These are phyloP conservation scores for Pulchroboletus neoregius DNA, from an alignment of 1,284 basidiomycete species.

Conservation along the genomic window DNA sequence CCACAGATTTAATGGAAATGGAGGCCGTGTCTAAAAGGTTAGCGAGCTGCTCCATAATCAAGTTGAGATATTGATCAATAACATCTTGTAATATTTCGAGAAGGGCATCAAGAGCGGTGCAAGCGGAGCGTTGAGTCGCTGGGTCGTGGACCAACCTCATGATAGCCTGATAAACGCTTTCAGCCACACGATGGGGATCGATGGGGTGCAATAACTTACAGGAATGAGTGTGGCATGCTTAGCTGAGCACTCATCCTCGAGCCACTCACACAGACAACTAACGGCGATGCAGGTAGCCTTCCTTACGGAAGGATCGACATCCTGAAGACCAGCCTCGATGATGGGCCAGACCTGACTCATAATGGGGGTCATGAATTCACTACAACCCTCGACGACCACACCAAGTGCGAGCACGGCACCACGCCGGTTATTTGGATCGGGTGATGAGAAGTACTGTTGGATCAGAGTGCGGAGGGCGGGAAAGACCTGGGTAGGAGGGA, in stretches of 20 bases:
- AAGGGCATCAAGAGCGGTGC: slow-evolving; percentile 94
- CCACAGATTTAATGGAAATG: slow-evolving; percentile 86
- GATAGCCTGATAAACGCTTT: slow-evolving; percentile 53
- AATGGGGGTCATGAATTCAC: slow-evolving; percentile 95
- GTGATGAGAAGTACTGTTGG: slow-evolving; percentile 76
- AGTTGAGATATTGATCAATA: slow-evolving; percentile 86
- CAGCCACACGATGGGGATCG: not conserved
- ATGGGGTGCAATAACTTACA: slow-evolving; percentile 41
- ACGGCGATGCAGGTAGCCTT: slow-evolving; percentile 95
- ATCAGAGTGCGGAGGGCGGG: slow-evolving; percentile 84
- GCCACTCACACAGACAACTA: slow-evolving; percentile 96
- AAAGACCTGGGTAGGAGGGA: slow-evolving; percentile 97
- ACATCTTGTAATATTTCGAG: slow-evolving; percentile 93
- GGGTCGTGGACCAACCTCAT: slow-evolving; percentile 89
- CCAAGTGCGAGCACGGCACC: slow-evolving; percentile 96
- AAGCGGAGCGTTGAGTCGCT: slow-evolving; percentile 87
- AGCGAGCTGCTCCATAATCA: slow-evolving; percentile 95
- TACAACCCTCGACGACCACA: slow-evolving; percentile 96
- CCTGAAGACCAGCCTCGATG: slow-evolving; percentile 86
- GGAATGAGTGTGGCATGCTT: slow-evolving; percentile 88
- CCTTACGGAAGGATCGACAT: slow-evolving; percentile 81
- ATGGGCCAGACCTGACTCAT: slow-evolving; percentile 94
- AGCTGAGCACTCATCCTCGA: slow-evolving; percentile 89
- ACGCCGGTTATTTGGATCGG: slow-evolving; percentile 79
- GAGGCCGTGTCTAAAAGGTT: slow-evolving; percentile 87